Percentiles rank a stretch among this genome's conserved stretches.
These are phyloP conservation scores for Colletotrichum spaethianum DNA, from an alignment of 2,329 filamentous ascomycete genomes.

Conservation along the genomic window DNA sequence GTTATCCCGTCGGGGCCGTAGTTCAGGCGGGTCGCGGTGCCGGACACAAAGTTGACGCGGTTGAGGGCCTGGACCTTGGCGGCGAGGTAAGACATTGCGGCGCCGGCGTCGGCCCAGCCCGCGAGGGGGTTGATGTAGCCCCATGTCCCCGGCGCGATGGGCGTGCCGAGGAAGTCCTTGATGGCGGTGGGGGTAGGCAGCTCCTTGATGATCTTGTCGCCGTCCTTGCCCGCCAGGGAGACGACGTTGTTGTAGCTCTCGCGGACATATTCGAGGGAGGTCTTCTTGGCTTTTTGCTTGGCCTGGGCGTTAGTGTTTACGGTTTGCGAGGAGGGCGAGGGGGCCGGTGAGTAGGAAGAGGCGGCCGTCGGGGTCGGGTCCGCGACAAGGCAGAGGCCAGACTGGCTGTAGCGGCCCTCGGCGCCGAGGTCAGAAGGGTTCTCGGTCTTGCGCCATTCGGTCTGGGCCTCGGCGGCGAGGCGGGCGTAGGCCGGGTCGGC, in stretches of 20 bases:
- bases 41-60: conserved; percentile 70
- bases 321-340: not conserved
- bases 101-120: conserved; percentile 86
- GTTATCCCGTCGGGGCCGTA: conserved; percentile 45
- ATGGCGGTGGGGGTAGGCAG: conserved; percentile 63
- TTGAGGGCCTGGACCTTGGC: conserved; percentile 66
- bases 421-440: conserved; percentile 68
- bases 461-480: conserved; percentile 80
- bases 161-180: conserved; percentile 59
- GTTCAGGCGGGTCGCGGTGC: conserved; percentile 58
- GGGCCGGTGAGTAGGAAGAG: not conserved
- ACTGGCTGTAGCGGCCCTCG: conserved; percentile 78
- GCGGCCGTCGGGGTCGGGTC: conserved; percentile 40
- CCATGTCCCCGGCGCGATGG: conserved; percentile 70
- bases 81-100: conserved; percentile 76
- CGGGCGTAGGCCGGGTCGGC: conserved; percentile 82
- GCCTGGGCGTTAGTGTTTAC: conserved; percentile 41
- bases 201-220: conserved; percentile 57
- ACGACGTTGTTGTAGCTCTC: conserved; percentile 73
- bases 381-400: conserved; percentile 76
- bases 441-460: conserved; percentile 75
- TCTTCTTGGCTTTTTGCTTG: conserved; percentile 54
- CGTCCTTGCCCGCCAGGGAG: conserved; percentile 59
- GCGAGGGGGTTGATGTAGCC: conserved; percentile 82
- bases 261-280: conserved; percentile 71